Evolutionary conservation across 768 basidiomycete genomes (phyloP).

Genomic region (Russula sp.): DNA sequence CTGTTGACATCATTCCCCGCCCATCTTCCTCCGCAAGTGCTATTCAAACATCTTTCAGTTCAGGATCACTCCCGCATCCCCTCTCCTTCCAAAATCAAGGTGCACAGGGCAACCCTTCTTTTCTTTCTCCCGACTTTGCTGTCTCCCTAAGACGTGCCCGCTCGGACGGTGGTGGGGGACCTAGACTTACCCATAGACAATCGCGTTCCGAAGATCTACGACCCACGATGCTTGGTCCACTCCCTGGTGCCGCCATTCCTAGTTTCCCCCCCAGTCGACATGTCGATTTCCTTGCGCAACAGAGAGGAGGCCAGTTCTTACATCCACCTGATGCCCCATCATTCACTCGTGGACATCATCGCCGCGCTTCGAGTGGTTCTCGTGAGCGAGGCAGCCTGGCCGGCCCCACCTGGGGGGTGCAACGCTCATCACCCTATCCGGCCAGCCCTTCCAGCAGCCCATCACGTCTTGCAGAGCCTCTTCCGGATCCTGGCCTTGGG

Average conservation of each 20-base stretch:
- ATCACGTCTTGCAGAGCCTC: conserved; percentile 34
- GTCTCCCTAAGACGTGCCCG: conserved; percentile 41
- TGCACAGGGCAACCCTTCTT: conserved; percentile 19
- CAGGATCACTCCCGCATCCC: conserved; percentile 12
- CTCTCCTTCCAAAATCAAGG: conserved; percentile 13
- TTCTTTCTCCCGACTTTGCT: conserved; percentile 31
- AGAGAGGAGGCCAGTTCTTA: conserved; percentile 31
- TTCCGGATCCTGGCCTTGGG: conserved; percentile 30
- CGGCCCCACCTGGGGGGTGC: conserved; percentile 4
- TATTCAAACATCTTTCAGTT: conserved; percentile 16
- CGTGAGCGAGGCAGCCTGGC: conserved; percentile 26
- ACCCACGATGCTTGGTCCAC: conserved; percentile 30
- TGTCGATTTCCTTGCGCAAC: conserved; percentile 33
- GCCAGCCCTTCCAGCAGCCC: conserved; percentile 13
- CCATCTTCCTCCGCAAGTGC: conserved; percentile 18
- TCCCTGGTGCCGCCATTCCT: conserved; percentile 16
- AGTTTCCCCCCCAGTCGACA: conserved; percentile 29
- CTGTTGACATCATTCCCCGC: conserved; percentile 12
- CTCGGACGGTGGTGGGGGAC: conserved; percentile 38
- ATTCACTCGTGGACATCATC: conserved; percentile 36
- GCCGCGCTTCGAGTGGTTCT: conserved; percentile 38
- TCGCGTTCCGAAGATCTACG: conserved; percentile 59
- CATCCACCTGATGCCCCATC: conserved; percentile 34
- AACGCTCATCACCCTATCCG: conserved; percentile 22
- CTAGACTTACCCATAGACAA: conserved; percentile 31